Evolutionary conservation across 2,329 filamentous ascomycete genomes (phyloP), one percentile per base, ranked within the genome.

Genomic region (Nothomitra cinnamomea): DNA sequence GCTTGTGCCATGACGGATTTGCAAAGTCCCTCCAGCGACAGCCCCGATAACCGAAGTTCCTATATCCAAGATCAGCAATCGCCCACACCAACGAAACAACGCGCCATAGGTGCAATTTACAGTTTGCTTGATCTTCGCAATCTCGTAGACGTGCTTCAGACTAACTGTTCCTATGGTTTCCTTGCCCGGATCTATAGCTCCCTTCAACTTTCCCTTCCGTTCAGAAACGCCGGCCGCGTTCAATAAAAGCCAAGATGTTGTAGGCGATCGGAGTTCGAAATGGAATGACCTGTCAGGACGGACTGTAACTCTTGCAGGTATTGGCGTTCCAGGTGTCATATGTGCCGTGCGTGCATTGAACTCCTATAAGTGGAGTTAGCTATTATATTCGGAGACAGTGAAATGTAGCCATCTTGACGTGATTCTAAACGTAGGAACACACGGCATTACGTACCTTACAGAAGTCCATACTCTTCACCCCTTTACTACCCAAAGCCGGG

Each of bases 401-500:
- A 3, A 1, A 35, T 7, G 22, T 3, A 21, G 13, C 24, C 22
- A 21, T 13, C 17, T n/a, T 4, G 19, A 24, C 35, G 45, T 51
- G 3, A 12, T 54, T 13, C 47, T 53, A 8, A 38, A 35, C 40
- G 4, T 22, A 17, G 19, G 22, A 51, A 25, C 8, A 10, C 19
- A 38, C 2, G 24, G 21, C n/a, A n/a, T 49, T 40, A 54, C 65
- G 55, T 67, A 94, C 90, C 78, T 96, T 96, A 80, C 92, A 96
- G 68, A 96, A 98, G 71, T 98, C 92, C 83, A 98, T 98, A 55
- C 86, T 94, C 75, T 98, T 98, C 58, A 98, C 85, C 75, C 92
- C 92, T 74, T 95, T 96, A 68, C 83, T 90, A 71, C 92, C 92
- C 59, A 98, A 78, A 53, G 92, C 92, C 55, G 92, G 92, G 74